These are phyloP conservation scores for Aspergillus costaricaensis DNA, from an alignment of 2,329 filamentous ascomycete genomes.

Conservation along the genomic window DNA sequence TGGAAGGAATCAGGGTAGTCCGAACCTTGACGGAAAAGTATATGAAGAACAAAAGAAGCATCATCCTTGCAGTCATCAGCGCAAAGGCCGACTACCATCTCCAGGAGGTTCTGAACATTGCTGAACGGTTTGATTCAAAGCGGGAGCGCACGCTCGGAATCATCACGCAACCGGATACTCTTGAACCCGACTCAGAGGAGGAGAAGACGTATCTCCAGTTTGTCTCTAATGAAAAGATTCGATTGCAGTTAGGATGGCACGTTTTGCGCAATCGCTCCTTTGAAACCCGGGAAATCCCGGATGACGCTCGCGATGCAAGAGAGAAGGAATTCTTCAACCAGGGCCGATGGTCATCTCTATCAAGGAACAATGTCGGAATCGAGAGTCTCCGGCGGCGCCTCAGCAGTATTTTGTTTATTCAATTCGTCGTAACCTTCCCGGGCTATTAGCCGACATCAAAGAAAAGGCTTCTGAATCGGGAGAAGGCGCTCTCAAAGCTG, in stretches of 20 bases:
- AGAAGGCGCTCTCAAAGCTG: slow-evolving; percentile 27
- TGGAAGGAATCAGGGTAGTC: slow-evolving; percentile 56
- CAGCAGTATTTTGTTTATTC: slow-evolving; percentile 37
- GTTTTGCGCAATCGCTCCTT: slow-evolving; percentile 49
- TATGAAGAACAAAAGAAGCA: slow-evolving; percentile 59
- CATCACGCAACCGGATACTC: slow-evolving; percentile 51
- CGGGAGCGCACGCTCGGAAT: slow-evolving; percentile 46
- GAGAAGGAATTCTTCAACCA: slow-evolving; percentile 39
- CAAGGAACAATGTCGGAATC: slow-evolving; percentile 33
- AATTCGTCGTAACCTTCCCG: slow-evolving; percentile 35
- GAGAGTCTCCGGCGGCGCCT: slow-evolving; percentile 41
- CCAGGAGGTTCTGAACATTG: slow-evolving; percentile 58
- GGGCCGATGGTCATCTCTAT: slow-evolving; percentile 30
- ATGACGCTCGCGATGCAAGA: slow-evolving; percentile 32
- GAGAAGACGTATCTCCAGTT: slow-evolving; percentile 40
- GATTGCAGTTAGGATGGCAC: slow-evolving; percentile 53
- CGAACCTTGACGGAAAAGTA: slow-evolving; percentile 54
- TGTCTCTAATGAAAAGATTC: slow-evolving; percentile 44
- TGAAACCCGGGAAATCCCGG: slow-evolving; percentile 32
- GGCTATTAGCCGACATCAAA: slow-evolving; percentile 41
- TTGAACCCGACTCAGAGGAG: slow-evolving; percentile 37
- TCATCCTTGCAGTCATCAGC: slow-evolving; percentile 59
- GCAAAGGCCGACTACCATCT: slow-evolving; percentile 57
- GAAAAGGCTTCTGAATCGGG: slow-evolving; percentile 37
- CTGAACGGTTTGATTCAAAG: slow-evolving; percentile 35